Conservation (phyloP, 805 yeast genomes). For the Saccharomycopsis schoenii region DNA sequence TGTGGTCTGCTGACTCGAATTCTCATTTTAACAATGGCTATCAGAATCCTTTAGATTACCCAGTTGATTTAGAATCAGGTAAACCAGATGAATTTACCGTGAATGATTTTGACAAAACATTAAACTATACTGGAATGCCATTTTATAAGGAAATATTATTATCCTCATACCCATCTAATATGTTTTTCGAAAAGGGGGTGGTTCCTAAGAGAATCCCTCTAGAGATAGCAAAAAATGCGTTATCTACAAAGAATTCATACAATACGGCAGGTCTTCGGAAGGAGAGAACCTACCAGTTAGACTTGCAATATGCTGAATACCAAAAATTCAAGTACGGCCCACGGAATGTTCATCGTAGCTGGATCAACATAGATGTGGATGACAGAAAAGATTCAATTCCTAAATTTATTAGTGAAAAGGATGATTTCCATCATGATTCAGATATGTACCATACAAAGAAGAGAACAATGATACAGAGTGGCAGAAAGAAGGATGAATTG, state of each 20-base stretch:
- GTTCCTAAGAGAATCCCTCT: conserved; percentile 15
- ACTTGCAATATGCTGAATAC: conserved; percentile 28
- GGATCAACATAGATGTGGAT: conserved; percentile 29
- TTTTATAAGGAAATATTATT: conserved; percentile 67
- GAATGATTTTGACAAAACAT: conserved; percentile 43
- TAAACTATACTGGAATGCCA: conserved; percentile 76
- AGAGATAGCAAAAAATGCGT: conserved; percentile 27
- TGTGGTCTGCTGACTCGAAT: conserved; percentile 51
- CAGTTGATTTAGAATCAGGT: conserved; percentile 33
- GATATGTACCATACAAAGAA: neutral
- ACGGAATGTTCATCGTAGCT: conserved; percentile 39
- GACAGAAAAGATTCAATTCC: conserved; percentile 29
- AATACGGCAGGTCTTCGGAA: neutral
- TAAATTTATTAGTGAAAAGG: conserved; percentile 52
- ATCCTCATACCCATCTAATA: conserved; percentile 69
- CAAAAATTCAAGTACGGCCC: conserved; percentile 48
- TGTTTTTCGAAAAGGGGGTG: conserved; percentile 36
- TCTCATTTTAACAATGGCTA: conserved; percentile 32
- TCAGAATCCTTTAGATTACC: conserved; percentile 44
- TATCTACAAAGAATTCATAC: neutral
- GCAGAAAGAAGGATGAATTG: neutral
- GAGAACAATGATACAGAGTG: neutral
- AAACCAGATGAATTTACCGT: conserved; percentile 23
- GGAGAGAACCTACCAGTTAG: conserved; percentile 4
- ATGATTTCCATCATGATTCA: neutral